Percentiles rank a stretch among this genome's conserved stretches.
Evolutionary conservation across 768 basidiomycete genomes (phyloP).

Genomic region (Termitomyces sp.): DNA sequence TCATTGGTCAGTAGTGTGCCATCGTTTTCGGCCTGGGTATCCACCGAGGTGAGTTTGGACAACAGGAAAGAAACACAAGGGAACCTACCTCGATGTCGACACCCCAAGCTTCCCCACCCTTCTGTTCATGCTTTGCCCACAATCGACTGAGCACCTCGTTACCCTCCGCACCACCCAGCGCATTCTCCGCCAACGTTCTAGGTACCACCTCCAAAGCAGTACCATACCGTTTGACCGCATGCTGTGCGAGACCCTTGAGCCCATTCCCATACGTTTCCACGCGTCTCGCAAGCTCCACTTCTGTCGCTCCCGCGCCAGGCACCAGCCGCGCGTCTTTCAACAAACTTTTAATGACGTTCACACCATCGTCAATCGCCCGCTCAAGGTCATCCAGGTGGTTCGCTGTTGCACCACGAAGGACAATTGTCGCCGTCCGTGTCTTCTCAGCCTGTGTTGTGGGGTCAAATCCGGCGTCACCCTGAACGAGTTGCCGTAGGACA

Average conservation of each 20-base stretch:
- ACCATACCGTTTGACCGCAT: constrained; percentile 89
- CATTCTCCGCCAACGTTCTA: constrained; percentile 92
- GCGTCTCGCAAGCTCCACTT: constrained; percentile 85
- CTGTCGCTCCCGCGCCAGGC: constrained; percentile 92
- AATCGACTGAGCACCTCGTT: constrained; percentile 88
- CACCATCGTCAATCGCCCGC: constrained; percentile 94
- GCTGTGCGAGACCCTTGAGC: constrained; percentile 89
- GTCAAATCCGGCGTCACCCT: constrained; percentile 66
- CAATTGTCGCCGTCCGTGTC: constrained; percentile 90
- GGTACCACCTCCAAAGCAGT: constrained; percentile 91
- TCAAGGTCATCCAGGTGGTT: constrained; percentile 96
- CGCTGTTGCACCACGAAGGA: constrained; percentile 91
- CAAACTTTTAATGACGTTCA: constrained; percentile 91
- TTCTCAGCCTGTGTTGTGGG: constrained; percentile 55
- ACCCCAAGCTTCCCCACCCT: constrained; percentile 73
- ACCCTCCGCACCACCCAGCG: constrained; percentile 84
- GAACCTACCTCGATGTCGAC: constrained; percentile 81
- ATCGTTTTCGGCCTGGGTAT: constrained; percentile 65
- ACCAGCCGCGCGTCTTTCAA: constrained; percentile 89
- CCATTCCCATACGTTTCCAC: constrained; percentile 87
- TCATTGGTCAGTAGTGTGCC: constrained; percentile 68
- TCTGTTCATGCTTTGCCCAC: constrained; percentile 87
- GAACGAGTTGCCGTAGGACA: constrained; percentile 81
- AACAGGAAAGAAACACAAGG: background rate
- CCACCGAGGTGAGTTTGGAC: background rate